These are phyloP conservation scores for Trichothecium roseum DNA, from an alignment of 2,329 filamentous ascomycete species.

Conservation along the genomic window DNA sequence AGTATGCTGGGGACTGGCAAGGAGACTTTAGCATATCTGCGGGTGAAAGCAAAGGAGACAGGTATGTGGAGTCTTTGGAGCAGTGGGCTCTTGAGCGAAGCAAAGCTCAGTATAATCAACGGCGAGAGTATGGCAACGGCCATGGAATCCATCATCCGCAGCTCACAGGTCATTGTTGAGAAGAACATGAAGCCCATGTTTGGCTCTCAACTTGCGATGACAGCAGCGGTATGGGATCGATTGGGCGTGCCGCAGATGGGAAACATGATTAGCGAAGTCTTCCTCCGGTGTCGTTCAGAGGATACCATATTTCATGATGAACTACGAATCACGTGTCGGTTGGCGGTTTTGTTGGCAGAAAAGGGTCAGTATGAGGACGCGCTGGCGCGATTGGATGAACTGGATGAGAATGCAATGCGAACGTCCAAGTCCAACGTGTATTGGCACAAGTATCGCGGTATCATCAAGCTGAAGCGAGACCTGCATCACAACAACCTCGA, in stretches of 20 bases:
- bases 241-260: constrained; percentile 53
- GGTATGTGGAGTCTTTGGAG: constrained; percentile 80
- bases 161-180: constrained; percentile 71
- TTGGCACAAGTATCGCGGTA: constrained; percentile 54
- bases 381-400: constrained; percentile 24
- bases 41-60: constrained; percentile 74
- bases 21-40: constrained; percentile 74
- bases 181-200: constrained; percentile 64
- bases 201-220: constrained; percentile 63
- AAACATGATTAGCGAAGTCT: constrained; percentile 56
- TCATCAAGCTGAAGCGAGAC: constrained; percentile 55
- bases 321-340: constrained; percentile 62
- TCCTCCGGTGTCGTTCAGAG: constrained; percentile 60
- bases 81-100: constrained; percentile 75
- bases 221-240: constrained; percentile 64
- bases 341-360: constrained; percentile 49
- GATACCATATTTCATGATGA: constrained; percentile 60
- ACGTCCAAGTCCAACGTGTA: constrained; percentile 72
- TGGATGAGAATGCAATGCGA: constrained; percentile 52
- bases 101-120: constrained; percentile 65
- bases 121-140: constrained; percentile 55
- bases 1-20: constrained; percentile 69
- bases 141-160: constrained; percentile 71
- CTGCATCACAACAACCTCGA: constrained; percentile 44
- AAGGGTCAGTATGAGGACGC: constrained; percentile 64